phyloP scores from a whole-genome alignment of 805 yeast species.

The Alloascoidea hylecoeti region DNA sequence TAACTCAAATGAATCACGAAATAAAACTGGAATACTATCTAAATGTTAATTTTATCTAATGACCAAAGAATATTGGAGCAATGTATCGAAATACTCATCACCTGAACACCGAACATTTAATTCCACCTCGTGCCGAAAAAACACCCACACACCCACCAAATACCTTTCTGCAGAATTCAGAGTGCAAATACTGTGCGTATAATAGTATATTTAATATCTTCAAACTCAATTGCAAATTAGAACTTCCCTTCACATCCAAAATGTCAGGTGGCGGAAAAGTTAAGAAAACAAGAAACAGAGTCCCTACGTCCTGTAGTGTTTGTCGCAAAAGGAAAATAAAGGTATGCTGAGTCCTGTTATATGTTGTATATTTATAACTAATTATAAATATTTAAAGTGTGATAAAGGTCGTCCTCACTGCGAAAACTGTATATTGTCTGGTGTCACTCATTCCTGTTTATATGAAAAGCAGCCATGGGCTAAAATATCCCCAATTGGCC shows the following conservation, averaged over 20 bases:
- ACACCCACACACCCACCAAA: neutral
- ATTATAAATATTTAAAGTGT: neutral
- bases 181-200: neutral
- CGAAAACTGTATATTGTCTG: constrained; percentile 1
- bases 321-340: neutral
- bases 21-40: no score
- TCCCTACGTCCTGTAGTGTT: constrained; percentile 1
- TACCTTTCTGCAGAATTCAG: neutral
- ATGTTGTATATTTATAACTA: neutral
- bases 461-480: constrained; percentile 3
- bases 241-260: neutral
- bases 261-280: constrained; percentile 1
- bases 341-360: neutral
- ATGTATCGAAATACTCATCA: no score
- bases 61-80: no score
- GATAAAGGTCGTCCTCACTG: constrained; percentile 2
- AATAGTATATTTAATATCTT: neutral
- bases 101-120: neutral
- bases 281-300: neutral
- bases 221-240: neutral
- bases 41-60: no score
- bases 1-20: no score
- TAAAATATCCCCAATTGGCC: neutral
- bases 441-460: neutral
- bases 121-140: neutral